Evolutionary conservation across 129 eudicot species (phyloP), one percentile per base, ranked within the genome.

Genomic region (Logfia minima): DNA sequence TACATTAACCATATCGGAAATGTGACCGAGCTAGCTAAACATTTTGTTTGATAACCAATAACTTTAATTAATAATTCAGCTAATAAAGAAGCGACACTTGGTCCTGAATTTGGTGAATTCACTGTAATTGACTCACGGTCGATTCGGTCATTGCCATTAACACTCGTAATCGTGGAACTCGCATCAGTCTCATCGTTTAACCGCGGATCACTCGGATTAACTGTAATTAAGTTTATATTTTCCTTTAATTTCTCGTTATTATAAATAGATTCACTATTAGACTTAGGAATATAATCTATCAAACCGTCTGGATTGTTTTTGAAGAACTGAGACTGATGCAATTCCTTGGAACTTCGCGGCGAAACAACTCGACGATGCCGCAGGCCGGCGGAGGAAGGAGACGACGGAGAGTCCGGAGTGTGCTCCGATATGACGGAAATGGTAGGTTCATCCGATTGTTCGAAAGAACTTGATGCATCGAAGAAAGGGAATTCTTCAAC

Each of bases 291-390:
- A 71, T 63, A 56, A 72, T 66, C 84, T 22, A 39, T 61, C 26
- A 66, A 35, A 0, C 83, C 68, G 4, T 77, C 68, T 5, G 75
- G 84, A 63, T 83, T 58, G 14, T 61, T 73, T 32, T 22, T 81
- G 19, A 81, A 81, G 9, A 81, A 68, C 56, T 74, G 80, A 59
- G 71, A 68, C 17, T 65, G 48, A 16, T 48, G 11, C 59, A 66
- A 43, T 5, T 55, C 79, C 71, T 26, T 60, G 22, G 24, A 70
- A 10, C 63, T 83, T 58, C 52, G 55, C 0, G 68, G 72, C 2
- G 90, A 71, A 8, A 21, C 24, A 5, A 80, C 70, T 56, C 89
- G 83, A 31, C 96, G 95, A 59, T 84, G 96, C 9, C 95, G 96
- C 73, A 88, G 88, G 61, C 76, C 84, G 13, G 80, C 31, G 16